Evolutionary conservation across 2,329 filamentous ascomycete genomes (phyloP), one percentile per base, ranked within the genome.

Genomic region (Fusarium robinianum): DNA sequence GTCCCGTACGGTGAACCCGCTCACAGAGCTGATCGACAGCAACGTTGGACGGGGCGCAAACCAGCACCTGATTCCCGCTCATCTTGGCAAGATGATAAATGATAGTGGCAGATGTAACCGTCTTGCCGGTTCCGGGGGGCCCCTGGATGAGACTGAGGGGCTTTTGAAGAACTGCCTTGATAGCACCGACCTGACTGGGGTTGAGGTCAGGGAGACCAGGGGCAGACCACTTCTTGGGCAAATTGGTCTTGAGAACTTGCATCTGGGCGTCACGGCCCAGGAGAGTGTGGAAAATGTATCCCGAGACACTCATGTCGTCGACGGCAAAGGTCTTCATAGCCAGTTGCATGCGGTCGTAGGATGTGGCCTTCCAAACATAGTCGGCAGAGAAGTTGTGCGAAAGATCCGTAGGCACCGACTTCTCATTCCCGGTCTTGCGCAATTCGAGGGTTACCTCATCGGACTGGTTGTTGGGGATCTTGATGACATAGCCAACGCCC

Each of bases 321-420:
- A 97, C 84, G 5, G 94, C 94, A 66, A 99, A 99, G 0, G 90
- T 97, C 77, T 96, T 97, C 92, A 99, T 97, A 41, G 94, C 95
- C 56, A 91, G 83, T 69, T 99, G 94, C 94, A 99, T 99, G 53
- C 94, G 91, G 64, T 99, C 94, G 66, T 99, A 99, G 0, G 92
- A 97, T 1, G 95, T 99, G 10, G 95, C 94, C 68, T 99, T 99
- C 94, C 94, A 99, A 42, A 99, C 94, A 64, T 99, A 99, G 67
- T 99, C 94, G 55, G 92, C 94, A 11, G 90, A 96, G 71, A 99
- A 99, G 69, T 96, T 96, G 71, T 95, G 90, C 1, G 92, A 96
- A 69, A 92, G 94, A 63, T 99, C 92, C 1, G 90, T 96, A 1
- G 94, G 94, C 1, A 97, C 89, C 18, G 87, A 89, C 70, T 97